A percentile compares a stretch with the other conserved stretches of the same genome.
These are phyloP conservation scores for Coniosporium apollinis DNA, from an alignment of 495 filamentous ascomycete genomes.

Conservation along the genomic window DNA sequence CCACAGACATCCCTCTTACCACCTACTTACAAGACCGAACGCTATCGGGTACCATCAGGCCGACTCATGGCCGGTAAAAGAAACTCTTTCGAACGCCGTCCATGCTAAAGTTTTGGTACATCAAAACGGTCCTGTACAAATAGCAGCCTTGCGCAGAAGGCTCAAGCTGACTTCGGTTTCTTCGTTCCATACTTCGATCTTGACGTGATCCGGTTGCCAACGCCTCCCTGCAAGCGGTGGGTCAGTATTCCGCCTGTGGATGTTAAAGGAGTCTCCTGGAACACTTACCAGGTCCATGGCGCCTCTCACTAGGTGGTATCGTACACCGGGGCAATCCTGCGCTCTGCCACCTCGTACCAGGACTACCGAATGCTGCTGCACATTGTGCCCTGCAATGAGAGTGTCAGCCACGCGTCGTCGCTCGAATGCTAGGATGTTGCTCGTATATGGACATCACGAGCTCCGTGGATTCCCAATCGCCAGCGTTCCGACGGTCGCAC, in stretches of 20 bases:
- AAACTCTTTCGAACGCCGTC: background rate
- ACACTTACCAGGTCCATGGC: constrained; percentile 80
- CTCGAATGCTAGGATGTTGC: too few relatives aligned
- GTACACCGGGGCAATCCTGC: constrained; percentile 97
- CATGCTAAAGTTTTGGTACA: constrained; percentile 6
- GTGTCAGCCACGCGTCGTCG: too few relatives aligned
- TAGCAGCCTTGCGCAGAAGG: background rate
- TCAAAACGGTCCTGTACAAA: constrained; percentile 3
- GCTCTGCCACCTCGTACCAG: constrained; percentile 75
- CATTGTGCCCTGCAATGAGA: constrained; percentile 96
- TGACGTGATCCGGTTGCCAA: constrained; percentile 61
- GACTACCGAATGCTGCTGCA: constrained; percentile 96
- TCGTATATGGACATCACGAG: too few relatives aligned
- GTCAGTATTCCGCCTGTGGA: background rate
- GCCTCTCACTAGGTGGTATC: constrained; percentile 82
- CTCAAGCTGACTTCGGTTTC: constrained; percentile 66
- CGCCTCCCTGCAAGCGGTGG: constrained; percentile 55
- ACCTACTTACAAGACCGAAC: too few relatives aligned
- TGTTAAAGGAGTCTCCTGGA: background rate
- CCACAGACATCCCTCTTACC: too few relatives aligned
- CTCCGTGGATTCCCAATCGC: too few relatives aligned
- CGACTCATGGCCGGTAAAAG: too few relatives aligned
- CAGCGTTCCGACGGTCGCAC: constrained; percentile 2
- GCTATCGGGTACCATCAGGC: too few relatives aligned
- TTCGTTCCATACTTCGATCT: constrained; percentile 97